Evolutionary conservation across 164 flowering plant genomes (phyloP), one percentile per base, ranked within the genome.

Genomic region (Santalum album): DNA sequence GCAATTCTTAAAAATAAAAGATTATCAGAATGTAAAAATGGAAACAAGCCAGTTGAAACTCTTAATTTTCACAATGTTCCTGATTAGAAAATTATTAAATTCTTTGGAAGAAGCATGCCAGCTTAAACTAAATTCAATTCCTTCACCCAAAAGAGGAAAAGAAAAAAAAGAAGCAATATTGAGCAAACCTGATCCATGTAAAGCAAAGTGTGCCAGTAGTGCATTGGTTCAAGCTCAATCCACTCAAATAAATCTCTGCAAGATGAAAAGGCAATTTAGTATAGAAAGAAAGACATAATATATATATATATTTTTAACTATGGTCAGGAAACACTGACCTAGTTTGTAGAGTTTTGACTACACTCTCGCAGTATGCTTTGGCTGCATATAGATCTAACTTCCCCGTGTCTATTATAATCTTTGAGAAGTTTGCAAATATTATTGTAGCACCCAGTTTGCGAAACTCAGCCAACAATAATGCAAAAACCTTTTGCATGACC

Each of bases 401-500:
- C 65, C 99, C 99, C 12, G 99, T 92, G 69, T 92, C 91, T 57
- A 92, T 72, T 20, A 92, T 82, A 59, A 92, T 60, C 72, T 84
- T 92, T 47, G 92, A 82, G 67, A 87, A 92, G 69, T 84, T 83
- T 17, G 99, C 97, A 77, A 76, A 92, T 49, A 92, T 65, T 34
- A 92, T 75, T 29, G 79, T 67, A 16, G 96, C 94, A 56, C 99
- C 99, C 69, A 89, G 64, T 65, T 87, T 92, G 44, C 96, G 91
- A 39, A 89, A 69, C 73, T 92, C 99, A 12, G 92, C 87, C 72
- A 92, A 65, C 69, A 89, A 72, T 44, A 89, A 39, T 35, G 96
- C 96, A 79, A 87, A 87, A 21, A 92, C 95, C 74, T 89, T 92
- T 67, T 79, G 82, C 99, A 92, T 92, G 66, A 92, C 85, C 98